Percentiles rank a stretch among this genome's conserved stretches.
phyloP scores from a whole-genome alignment of 2,329 filamentous ascomycete genomes.

The Hypomyces rosellus region DNA sequence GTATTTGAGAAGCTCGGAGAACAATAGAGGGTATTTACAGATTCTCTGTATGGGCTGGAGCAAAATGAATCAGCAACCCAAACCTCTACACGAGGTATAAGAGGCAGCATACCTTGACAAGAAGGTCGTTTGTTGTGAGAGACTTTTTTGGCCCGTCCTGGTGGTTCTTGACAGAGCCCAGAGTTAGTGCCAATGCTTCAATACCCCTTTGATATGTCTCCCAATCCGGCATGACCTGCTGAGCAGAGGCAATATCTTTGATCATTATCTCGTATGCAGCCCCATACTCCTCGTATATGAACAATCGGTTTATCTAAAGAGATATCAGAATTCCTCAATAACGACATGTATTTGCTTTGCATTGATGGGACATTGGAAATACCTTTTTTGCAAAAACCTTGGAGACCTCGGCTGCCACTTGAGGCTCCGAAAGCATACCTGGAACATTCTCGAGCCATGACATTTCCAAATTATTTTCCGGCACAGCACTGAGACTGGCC shows the following conservation, averaged over 20 bases:
- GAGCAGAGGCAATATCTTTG: conserved; percentile 64
- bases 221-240: conserved; percentile 67
- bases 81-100: too few relatives aligned
- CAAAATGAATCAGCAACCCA: conserved; percentile 1
- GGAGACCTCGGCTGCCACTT: conserved; percentile 54
- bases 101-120: conserved; percentile 66
- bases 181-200: conserved; percentile 70
- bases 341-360: too few relatives aligned
- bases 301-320: conserved; percentile 68
- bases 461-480: conserved; percentile 32
- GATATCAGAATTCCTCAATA: conserved; percentile 5
- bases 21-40: conserved; percentile 84
- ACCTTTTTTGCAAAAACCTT: conserved; percentile 56
- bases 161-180: conserved; percentile 63
- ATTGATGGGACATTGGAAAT: conserved; percentile 13
- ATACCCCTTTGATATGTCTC: conserved; percentile 76
- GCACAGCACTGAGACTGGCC: conserved; percentile 42
- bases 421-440: conserved; percentile 51
- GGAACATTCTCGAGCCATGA: conserved; percentile 41
- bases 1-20: conserved; percentile 73
- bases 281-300: conserved; percentile 85
- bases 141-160: conserved; percentile 63
- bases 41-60: conserved; percentile 80
- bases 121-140: conserved; percentile 73
- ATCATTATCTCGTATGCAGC: conserved; percentile 84